phyloP scores from a whole-genome alignment of 2,329 filamentous ascomycete genomes.

The Diaporthe batatas region DNA sequence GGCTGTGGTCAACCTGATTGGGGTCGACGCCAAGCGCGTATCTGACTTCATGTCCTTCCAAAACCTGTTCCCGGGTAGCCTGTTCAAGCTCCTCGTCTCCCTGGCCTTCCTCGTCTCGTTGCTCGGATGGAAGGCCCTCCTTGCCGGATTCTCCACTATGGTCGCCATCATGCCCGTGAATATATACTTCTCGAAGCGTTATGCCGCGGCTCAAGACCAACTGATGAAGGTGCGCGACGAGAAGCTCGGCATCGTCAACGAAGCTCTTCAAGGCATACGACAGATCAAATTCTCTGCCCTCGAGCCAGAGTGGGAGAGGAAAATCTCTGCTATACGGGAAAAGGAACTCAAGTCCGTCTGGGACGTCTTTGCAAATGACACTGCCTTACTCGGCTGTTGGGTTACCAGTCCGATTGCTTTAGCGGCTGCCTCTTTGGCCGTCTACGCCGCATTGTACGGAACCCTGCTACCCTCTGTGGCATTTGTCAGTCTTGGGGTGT shows the following conservation, averaged over 20 bases:
- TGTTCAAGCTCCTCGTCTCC: conserved; percentile 75
- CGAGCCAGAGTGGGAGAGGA: conserved; percentile 80
- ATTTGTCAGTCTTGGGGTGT: conserved; percentile 82
- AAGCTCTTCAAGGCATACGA: conserved; percentile 82
- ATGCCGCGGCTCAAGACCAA: conserved; percentile 73
- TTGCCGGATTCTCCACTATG: conserved; percentile 75
- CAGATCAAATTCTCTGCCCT: conserved; percentile 89
- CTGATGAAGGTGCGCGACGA: conserved; percentile 83
- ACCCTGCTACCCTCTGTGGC: conserved; percentile 78
- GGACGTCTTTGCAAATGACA: conserved; percentile 74
- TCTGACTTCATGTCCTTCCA: conserved; percentile 77
- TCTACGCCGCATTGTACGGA: conserved; percentile 75
- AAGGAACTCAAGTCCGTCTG: conserved; percentile 77
- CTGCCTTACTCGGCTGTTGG: conserved; percentile 75
- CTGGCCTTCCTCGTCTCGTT: conserved; percentile 76
- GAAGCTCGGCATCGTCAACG: conserved; percentile 81
- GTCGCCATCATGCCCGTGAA: conserved; percentile 77
- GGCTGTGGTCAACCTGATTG: conserved; percentile 81
- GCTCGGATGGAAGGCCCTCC: conserved; percentile 78
- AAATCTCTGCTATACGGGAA: conserved; percentile 74
- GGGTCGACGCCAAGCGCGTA: conserved; percentile 79
- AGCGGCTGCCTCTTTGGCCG: conserved; percentile 76
- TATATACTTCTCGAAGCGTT: conserved; percentile 73
- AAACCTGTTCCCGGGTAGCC: conserved; percentile 72
- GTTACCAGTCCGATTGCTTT: conserved; percentile 80